Evolutionary conservation across 2,329 filamentous ascomycete genomes (phyloP).

Genomic region (Neodidymelliopsis sp.): DNA sequence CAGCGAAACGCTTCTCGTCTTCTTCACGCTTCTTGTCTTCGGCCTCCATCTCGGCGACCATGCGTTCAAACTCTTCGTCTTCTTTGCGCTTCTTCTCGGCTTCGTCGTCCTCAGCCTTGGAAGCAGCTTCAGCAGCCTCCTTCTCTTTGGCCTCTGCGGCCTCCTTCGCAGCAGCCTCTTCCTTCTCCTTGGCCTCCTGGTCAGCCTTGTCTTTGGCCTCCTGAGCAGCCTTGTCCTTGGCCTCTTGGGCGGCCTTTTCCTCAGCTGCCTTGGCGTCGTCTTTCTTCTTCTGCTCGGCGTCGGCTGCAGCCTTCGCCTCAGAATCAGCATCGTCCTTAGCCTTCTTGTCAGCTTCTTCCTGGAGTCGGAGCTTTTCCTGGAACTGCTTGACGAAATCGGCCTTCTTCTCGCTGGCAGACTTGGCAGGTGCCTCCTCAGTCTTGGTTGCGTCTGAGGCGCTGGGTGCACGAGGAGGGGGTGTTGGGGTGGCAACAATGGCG

Average conservation of each 20-base stretch:
- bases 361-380: constrained; percentile 57
- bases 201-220: constrained; percentile 59
- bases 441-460: constrained; percentile 71
- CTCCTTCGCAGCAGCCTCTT: constrained; percentile 32
- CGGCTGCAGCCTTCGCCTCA: constrained; percentile 52
- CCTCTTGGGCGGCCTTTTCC: constrained; percentile 51
- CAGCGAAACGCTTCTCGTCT: constrained; percentile 73
- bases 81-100: constrained; percentile 47
- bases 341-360: constrained; percentile 66
- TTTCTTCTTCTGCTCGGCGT: constrained; percentile 62
- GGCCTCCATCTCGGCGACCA: constrained; percentile 69
- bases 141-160: constrained; percentile 40
- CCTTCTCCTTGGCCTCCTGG: constrained; percentile 34
- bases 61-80: constrained; percentile 60
- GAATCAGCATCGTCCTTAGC: constrained; percentile 54
- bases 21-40: constrained; percentile 62
- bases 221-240: constrained; percentile 57
- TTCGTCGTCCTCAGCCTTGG: constrained; percentile 50
- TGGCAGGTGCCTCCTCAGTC: constrained; percentile 69
- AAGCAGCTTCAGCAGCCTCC: constrained; percentile 39
- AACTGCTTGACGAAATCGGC: constrained; percentile 73
- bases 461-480: constrained; percentile 73
- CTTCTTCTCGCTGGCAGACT: constrained; percentile 78
- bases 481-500: constrained; percentile 73
- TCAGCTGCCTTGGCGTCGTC: constrained; percentile 50